phyloP scores from a whole-genome alignment of 1,139 yeast species.

The Pichia sp. region DNA sequence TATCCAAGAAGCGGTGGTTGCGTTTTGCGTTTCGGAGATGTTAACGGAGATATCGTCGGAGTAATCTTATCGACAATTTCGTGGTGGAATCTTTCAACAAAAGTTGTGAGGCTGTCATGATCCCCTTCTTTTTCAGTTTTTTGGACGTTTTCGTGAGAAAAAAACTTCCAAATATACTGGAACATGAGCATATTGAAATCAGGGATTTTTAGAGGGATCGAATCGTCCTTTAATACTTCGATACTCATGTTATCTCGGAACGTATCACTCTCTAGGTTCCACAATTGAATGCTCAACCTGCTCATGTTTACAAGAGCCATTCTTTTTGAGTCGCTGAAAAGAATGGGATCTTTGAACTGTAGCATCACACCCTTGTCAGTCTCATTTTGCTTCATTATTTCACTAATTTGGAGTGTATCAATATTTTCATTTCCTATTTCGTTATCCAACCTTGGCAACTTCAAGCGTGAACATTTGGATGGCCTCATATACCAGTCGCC shows the following conservation, averaged over 20 bases:
- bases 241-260: conserved; percentile 17
- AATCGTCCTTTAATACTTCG: conserved; percentile 14
- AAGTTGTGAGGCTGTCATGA: not conserved
- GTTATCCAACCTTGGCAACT: not conserved
- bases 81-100: not conserved
- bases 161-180: conserved; percentile 19
- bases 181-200: conserved; percentile 18
- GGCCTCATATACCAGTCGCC: conserved; percentile 19
- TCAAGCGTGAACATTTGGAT: conserved; percentile 11
- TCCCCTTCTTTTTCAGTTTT: not conserved
- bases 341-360: conserved; percentile 17
- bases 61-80: not conserved
- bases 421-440: conserved; percentile 3
- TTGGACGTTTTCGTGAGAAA: not conserved
- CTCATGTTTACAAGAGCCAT: conserved; percentile 23
- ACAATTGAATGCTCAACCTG: conserved; percentile 21
- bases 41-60: not conserved
- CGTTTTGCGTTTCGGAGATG: not conserved
- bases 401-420: not conserved
- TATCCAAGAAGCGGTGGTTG: not conserved
- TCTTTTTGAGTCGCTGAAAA: conserved; percentile 18
- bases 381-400: not conserved
- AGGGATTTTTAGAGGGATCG: conserved; percentile 20
- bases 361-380: not conserved
- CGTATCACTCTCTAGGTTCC: conserved; percentile 17